Base-by-base conservation (phyloP, 2,329 filamentous ascomycete species). In the Paracoccidioides brasiliensis region DNA sequence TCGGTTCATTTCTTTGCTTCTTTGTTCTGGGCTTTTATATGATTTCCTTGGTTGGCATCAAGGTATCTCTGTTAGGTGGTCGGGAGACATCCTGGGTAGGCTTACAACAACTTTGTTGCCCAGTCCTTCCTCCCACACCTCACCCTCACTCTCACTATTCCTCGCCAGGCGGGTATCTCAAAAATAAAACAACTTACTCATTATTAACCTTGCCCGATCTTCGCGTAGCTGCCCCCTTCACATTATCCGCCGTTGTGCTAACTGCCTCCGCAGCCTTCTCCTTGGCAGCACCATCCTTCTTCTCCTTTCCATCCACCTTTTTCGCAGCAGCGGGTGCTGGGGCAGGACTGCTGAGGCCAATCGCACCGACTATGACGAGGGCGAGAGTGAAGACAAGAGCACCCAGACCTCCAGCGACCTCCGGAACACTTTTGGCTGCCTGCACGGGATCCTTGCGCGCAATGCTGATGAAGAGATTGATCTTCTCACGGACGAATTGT, bases 371-470 rank as follows among this genome's bases (percentile, higher is more conserved):
- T 61, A 94, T 72, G 60, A 95, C 65, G 62, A 85, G 82, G 59
- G 95, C 69, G 62, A 93, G 67, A 51, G 85, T 83, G 56, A 89
- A 74, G 48, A 84, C 69, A 61, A 90, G 70, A 62, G 84, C 86
- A 67, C 78, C 86, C 66, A 95, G 76, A 67, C 83, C 88, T 67
- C 83, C 90, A 60, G 90, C 88, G 64, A 95, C 85, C 76, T 96
- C 93, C 62, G 93, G 93, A 61, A 96, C 87, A 65, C 89, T 87
- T 76, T 88, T 88, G 75, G 90, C 76, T 54, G 90, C 90, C 75
- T 90, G 79, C 62, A 95, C 66, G 57, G 90, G 90, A 73, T 94
- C 85, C 65, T 82, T 80, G 78, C 88, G 82, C 70, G 84, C 87
- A 66, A 97, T 84, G 64, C 84, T 84, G 65, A 93, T 70, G 81